Evolutionary conservation across 1,284 basidiomycete genomes (phyloP), one percentile per base, ranked within the genome.

Genomic region (Cronartium ribicola): DNA sequence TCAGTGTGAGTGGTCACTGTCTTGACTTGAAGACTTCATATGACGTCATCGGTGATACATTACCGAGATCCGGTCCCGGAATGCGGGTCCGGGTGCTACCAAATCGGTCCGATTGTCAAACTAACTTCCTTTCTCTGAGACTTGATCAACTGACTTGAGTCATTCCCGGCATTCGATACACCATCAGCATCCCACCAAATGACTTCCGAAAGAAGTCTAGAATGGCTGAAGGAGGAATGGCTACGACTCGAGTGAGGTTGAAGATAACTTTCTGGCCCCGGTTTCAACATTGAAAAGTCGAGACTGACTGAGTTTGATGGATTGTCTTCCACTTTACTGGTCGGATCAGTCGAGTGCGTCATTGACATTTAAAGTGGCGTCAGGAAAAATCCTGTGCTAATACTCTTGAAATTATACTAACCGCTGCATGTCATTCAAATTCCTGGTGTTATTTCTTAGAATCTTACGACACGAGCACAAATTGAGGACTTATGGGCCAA

Each of bases 401-500:
- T 13, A 37, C n/a, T 13, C 8, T 61, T 4, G 43, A 8, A 22
- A 20, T 5, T 36, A 7, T 67, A n/a, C 40, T 29, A 48, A 17
- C 17, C 13, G 37, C 55, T 7, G 4, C 44, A 48, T 39, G 10
- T n/a, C 41, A 37, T 11, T 55, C 39, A 22, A n/a, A 17, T n/a
- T 48, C 44, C 44, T n/a, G 43, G 8, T 17, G 46, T 51, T 63
- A 40, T 36, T 22, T 41, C 6, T 36, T 75, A 89, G 88, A 88
- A 88, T 77, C 81, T 83, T 67, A 76, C 78, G 14, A 88, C 88
- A 2, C 83, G 85, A 71, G 76, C 77, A 43, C 87, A 89, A 77
- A 84, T 90, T 55, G 82, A 86, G 76, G 68, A 76, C 0, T 81
- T 90, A 44, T 85, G 85, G 83, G 80, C 84, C 59, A 77, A 79